These are phyloP conservation scores for Ogataea philodendri DNA, from an alignment of 805 yeast genomes.

Conservation along the genomic window DNA sequence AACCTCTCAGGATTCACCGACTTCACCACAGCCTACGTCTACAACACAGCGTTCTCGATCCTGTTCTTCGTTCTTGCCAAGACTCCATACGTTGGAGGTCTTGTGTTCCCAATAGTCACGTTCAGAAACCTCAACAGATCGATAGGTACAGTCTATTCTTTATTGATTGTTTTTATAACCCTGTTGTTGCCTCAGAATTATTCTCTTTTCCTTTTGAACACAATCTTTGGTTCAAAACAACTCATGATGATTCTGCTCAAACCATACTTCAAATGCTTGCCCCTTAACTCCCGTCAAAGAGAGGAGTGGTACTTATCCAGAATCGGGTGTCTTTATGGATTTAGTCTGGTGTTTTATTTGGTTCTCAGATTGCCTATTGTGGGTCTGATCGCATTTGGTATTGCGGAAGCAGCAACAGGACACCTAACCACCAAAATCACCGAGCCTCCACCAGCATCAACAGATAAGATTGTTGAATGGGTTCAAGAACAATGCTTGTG, in stretches of 20 bases:
- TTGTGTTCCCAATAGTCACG: constrained; percentile 42
- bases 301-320: constrained; percentile 51
- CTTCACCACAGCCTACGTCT: constrained; percentile 29
- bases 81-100: constrained; percentile 42
- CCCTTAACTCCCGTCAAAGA: constrained; percentile 42
- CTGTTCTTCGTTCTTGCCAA: constrained; percentile 35
- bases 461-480: constrained; percentile 11
- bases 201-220: constrained; percentile 38
- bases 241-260: constrained; percentile 45
- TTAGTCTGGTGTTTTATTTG: constrained; percentile 47
- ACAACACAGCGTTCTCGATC: constrained; percentile 31
- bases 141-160: constrained; percentile 47
- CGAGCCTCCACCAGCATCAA: constrained; percentile 39
- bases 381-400: constrained; percentile 47
- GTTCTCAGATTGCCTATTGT: constrained; percentile 44
- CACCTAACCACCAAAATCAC: constrained; percentile 52
- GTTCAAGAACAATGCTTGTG: constrained; percentile 18
- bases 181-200: constrained; percentile 36
- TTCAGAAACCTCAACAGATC: constrained; percentile 43
- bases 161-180: constrained; percentile 36
- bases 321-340: constrained; percentile 56
- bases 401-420: constrained; percentile 54
- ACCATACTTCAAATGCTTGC: constrained; percentile 50
- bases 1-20: constrained; percentile 16
- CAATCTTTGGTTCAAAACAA: constrained; percentile 46